Evolutionary conservation across 768 basidiomycete genomes (phyloP).

Genomic region (Trametes meyenii): DNA sequence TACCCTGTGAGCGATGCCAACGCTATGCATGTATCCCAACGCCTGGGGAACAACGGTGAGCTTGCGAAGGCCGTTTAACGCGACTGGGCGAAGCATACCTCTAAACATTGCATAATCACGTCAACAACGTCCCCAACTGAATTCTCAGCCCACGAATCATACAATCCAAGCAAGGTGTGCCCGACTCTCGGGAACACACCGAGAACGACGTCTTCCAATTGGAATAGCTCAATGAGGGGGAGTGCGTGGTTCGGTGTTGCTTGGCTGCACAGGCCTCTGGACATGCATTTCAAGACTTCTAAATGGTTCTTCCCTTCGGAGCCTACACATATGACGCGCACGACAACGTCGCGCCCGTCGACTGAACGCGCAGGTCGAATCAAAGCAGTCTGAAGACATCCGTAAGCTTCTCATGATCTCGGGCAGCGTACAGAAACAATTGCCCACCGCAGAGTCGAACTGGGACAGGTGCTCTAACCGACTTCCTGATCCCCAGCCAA

Average conservation of each 20-base stretch:
- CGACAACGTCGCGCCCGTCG: no score
- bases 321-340: background rate
- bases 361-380: no score
- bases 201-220: conserved; percentile 34
- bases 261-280: conserved; percentile 20
- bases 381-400: background rate
- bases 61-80: background rate
- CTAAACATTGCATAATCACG: conserved; percentile 36
- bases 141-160: conserved; percentile 33
- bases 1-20: background rate
- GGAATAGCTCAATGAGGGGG: conserved; percentile 32
- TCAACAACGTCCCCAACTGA: conserved; percentile 36
- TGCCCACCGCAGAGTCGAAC: background rate
- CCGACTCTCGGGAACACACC: conserved; percentile 34
- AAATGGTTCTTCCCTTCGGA: conserved; percentile 15
- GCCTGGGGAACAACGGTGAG: background rate
- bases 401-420: background rate
- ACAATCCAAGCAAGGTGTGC: conserved; percentile 4
- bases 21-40: background rate
- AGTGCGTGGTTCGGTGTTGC: conserved; percentile 32
- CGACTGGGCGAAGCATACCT: conserved; percentile 21
- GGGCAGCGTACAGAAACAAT: background rate
- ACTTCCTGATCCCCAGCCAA: background rate
- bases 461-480: background rate
- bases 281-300: conserved; percentile 28